A percentile compares a stretch with the other conserved stretches of the same genome.
phyloP scores from a whole-genome alignment of 208 protist genomes.

The Leishmania guyanensis region DNA sequence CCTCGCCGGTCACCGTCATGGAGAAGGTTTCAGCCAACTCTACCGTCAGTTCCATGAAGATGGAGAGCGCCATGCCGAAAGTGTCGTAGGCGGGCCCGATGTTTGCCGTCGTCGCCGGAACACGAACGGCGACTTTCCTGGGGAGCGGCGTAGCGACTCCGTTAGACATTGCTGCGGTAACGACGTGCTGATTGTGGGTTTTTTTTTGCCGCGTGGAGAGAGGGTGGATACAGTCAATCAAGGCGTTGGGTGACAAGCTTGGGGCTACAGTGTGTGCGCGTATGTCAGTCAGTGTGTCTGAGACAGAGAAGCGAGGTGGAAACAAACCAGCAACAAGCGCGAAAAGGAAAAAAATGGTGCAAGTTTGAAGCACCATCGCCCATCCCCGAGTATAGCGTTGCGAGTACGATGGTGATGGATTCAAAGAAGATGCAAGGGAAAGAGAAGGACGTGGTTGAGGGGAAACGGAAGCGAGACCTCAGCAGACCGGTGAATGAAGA shows the following conservation, averaged over 20 bases:
- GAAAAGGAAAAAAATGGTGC: not conserved
- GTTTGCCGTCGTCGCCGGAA: conserved; percentile 94
- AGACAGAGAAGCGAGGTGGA: not conserved
- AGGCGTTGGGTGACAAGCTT: not conserved
- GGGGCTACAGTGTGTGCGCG: not conserved
- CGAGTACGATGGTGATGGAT: not conserved
- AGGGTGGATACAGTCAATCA: not conserved
- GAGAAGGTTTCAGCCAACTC: conserved; percentile 73
- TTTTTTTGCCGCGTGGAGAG: not conserved
- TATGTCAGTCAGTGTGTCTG: not conserved
- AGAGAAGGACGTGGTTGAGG: not conserved
- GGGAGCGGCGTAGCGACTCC: conserved; percentile 14
- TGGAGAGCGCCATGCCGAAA: conserved; percentile 90
- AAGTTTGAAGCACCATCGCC: not conserved
- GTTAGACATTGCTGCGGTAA: not conserved
- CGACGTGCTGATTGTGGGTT: not conserved
- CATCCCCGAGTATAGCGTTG: not conserved
- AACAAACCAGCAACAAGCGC: not conserved
- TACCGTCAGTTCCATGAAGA: conserved; percentile 92
- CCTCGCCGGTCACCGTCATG: conserved; percentile 80
- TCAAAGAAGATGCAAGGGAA: not conserved
- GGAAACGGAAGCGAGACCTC: not conserved
- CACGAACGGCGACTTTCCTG: conserved; percentile 74
- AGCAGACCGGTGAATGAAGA: not conserved
- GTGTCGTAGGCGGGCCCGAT: conserved; percentile 92